Conservation (phyloP, 108 stramenopile genomes). For the Bacterosira constricta region DNA sequence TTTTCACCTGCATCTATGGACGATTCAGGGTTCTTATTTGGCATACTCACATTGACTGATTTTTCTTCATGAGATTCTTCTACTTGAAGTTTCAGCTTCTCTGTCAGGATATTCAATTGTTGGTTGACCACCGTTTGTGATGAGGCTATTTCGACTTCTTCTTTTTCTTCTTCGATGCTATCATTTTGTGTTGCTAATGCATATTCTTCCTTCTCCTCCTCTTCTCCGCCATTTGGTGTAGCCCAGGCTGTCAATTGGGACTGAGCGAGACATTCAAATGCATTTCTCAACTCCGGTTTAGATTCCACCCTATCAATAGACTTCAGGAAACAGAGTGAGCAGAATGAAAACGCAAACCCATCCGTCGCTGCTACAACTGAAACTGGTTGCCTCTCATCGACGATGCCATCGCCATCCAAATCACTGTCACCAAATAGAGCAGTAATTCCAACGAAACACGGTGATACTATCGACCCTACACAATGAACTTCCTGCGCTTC, state of each 20-base stretch:
- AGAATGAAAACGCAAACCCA: slow-evolving; percentile 1
- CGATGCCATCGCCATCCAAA: too few relatives aligned
- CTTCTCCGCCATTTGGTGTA: neutral
- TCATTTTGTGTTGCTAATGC: neutral
- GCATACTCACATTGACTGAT: too few relatives aligned
- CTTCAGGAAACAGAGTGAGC: neutral
- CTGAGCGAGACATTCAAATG: neutral
- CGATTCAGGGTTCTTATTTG: too few relatives aligned
- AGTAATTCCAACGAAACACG: too few relatives aligned
- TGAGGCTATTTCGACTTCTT: neutral
- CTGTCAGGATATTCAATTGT: too few relatives aligned
- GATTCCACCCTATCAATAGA: neutral
- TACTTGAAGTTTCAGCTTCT: too few relatives aligned
- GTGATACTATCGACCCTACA: too few relatives aligned
- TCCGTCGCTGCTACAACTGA: neutral
- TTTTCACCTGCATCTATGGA: too few relatives aligned
- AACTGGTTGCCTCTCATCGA: neutral
- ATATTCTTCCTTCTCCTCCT: neutral
- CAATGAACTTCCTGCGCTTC: too few relatives aligned
- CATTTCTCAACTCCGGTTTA: neutral
- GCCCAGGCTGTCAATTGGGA: neutral
- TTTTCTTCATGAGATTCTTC: too few relatives aligned
- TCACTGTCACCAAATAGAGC: too few relatives aligned
- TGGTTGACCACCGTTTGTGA: neutral
- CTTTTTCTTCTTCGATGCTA: slow-evolving; percentile 2